These are phyloP conservation scores for Penicillium desertorum DNA, from an alignment of 495 filamentous ascomycete species.

Conservation along the genomic window DNA sequence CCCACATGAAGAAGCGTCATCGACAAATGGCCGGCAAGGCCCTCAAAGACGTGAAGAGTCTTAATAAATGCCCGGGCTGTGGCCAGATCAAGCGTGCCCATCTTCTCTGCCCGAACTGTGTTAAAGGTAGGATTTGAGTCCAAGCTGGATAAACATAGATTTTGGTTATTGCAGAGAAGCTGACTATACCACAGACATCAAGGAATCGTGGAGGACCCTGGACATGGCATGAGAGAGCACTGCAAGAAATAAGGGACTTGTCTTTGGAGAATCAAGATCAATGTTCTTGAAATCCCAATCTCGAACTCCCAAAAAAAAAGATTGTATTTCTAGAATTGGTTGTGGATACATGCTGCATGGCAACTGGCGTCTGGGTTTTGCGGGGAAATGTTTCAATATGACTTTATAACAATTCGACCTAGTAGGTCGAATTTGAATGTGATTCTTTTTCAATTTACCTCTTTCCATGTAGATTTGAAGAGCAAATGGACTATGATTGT, in stretches of 20 bases:
- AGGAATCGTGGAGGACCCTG: conserved; percentile 29
- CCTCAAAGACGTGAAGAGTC: conserved; percentile 79
- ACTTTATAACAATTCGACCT: conserved; percentile 11
- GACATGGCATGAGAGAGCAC: conserved; percentile 22
- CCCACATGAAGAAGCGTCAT: conserved; percentile 91
- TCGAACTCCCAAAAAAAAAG: conserved; percentile 14
- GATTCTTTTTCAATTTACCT: conserved; percentile 1
- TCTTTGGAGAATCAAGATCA: not conserved
- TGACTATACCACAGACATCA: conserved; percentile 27
- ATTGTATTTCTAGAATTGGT: conserved; percentile 35
- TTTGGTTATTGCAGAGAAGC: conserved; percentile 6
- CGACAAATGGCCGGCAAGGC: conserved; percentile 93
- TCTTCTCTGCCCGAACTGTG: conserved; percentile 81
- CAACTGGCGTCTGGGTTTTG: conserved; percentile 43
- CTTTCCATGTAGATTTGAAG: not conserved
- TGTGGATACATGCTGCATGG: conserved; percentile 45
- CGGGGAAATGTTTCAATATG: conserved; percentile 22
- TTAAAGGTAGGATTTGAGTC: conserved; percentile 53
- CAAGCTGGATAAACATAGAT: not conserved
- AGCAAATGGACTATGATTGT: not conserved
- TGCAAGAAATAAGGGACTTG: conserved; percentile 4
- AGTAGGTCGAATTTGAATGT: conserved; percentile 9
- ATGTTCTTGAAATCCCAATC: not conserved
- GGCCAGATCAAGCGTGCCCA: conserved; percentile 86
- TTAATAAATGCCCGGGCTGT: conserved; percentile 87